phyloP scores from a whole-genome alignment of 2,329 filamentous ascomycete genomes.

The Pseudogymnoascus sp. region DNA sequence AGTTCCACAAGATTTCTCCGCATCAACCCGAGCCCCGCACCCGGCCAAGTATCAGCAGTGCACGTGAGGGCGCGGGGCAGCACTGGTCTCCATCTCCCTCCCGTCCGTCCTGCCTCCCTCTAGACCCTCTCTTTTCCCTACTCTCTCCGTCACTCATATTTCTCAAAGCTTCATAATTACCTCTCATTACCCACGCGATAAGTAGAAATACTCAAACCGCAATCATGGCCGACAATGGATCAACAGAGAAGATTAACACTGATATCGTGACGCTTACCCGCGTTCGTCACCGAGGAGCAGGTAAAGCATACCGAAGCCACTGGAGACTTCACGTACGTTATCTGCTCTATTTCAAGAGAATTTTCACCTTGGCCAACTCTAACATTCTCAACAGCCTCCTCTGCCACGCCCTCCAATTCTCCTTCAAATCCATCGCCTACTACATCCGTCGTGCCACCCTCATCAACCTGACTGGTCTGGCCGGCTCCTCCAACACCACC shows the following conservation, averaged over 20 bases:
- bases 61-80: slow-evolving; percentile 7
- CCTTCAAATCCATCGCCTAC: slow-evolving; percentile 99
- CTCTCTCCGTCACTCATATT: background rate
- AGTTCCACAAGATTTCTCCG: background rate
- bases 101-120: background rate
- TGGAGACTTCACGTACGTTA: slow-evolving; percentile 89
- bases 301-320: slow-evolving; percentile 88
- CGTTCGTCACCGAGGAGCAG: slow-evolving; percentile 95
- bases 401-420: slow-evolving; percentile 96
- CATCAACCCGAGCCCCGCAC: slow-evolving; percentile 7
- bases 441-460: slow-evolving; percentile 95
- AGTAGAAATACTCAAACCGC: slow-evolving; percentile 9
- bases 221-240: slow-evolving; percentile 8
- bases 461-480: slow-evolving; percentile 91
- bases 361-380: slow-evolving; percentile 7
- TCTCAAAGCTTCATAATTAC: background rate
- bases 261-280: slow-evolving; percentile 93
- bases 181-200: background rate
- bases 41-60: slow-evolving; percentile 1
- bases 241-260: slow-evolving; percentile 79
- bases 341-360: background rate
- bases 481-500: slow-evolving; percentile 88
- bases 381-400: slow-evolving; percentile 57
- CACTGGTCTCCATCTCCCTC: background rate
- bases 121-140: background rate